A percentile compares a stretch with the other conserved stretches of the same genome.
phyloP scores from a whole-genome alignment of 208 protist genomes.

The Trypanosoma rangeli region DNA sequence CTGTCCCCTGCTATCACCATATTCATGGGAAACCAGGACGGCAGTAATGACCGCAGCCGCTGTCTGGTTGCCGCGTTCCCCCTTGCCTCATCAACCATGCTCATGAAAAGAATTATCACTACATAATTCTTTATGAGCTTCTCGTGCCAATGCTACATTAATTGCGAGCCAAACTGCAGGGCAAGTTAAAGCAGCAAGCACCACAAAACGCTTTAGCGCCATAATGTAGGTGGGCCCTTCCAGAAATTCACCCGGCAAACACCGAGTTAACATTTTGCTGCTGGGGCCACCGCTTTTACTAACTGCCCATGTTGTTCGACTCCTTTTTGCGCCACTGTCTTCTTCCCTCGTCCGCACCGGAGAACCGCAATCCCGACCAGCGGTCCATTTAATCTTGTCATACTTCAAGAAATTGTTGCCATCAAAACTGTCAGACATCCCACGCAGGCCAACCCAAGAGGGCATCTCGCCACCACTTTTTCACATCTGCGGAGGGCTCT shows the following conservation, averaged over 20 bases:
- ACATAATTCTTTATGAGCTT: slow-evolving; percentile 31
- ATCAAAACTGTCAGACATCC: not conserved
- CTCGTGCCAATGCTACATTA: slow-evolving; percentile 36
- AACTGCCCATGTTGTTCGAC: not conserved
- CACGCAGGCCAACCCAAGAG: not conserved
- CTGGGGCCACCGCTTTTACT: not conserved
- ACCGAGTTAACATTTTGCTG: not conserved
- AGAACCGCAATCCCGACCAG: not conserved
- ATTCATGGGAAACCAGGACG: slow-evolving; percentile 9
- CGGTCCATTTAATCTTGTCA: not conserved
- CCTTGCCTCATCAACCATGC: slow-evolving; percentile 54
- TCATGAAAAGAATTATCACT: slow-evolving; percentile 43
- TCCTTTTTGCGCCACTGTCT: not conserved
- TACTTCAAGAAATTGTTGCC: not conserved
- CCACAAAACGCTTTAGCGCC: slow-evolving; percentile 13
- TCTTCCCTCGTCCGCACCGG: not conserved
- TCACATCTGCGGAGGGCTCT: not conserved
- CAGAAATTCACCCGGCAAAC: not conserved
- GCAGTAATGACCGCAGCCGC: slow-evolving; percentile 30
- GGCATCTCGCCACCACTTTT: not conserved
- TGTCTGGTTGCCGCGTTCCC: slow-evolving; percentile 56
- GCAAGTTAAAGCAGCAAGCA: slow-evolving; percentile 33
- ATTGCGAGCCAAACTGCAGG: slow-evolving; percentile 29
- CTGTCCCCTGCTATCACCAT: not conserved
- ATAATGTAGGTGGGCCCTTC: slow-evolving; percentile 1